phyloP scores from a whole-genome alignment of 2,329 filamentous ascomycete genomes.

The Biscogniauxia marginata region DNA sequence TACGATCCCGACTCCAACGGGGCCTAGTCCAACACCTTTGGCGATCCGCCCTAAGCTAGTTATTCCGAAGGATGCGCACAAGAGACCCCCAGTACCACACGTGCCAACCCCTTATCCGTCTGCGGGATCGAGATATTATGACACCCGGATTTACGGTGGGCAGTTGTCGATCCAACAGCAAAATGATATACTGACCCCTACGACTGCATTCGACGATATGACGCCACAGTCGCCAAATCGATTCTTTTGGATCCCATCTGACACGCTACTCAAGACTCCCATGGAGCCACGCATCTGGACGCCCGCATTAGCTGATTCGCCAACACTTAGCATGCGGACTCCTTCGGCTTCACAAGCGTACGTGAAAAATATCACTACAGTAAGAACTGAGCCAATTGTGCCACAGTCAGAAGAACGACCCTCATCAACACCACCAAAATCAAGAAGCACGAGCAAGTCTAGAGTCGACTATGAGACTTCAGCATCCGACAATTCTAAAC shows the following conservation, averaged over 20 bases:
- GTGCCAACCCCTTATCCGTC: neutral
- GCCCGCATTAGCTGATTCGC: conserved; percentile 13
- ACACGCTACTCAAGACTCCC: conserved; percentile 6
- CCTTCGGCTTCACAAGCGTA: conserved; percentile 1
- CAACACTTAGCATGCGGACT: conserved; percentile 8
- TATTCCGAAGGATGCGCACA: neutral
- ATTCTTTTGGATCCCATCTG: conserved; percentile 7
- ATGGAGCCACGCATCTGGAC: conserved; percentile 3
- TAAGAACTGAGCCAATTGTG: neutral
- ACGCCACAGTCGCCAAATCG: conserved; percentile 1
- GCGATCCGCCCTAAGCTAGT: conserved; percentile 2
- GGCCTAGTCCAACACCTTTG: conserved; percentile 4
- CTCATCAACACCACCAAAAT: neutral
- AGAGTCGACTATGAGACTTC: neutral
- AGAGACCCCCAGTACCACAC: neutral
- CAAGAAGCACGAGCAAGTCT: neutral
- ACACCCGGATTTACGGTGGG: neutral
- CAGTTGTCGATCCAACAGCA: conserved; percentile 1
- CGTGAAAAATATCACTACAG: neutral
- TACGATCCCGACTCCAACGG: conserved; percentile 3
- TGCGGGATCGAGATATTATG: neutral
- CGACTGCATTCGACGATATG: conserved; percentile 3
- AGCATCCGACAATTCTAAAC: too few relatives aligned
- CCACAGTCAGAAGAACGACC: neutral
- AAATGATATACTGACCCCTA: conserved; percentile 1